A percentile compares a stretch with the other conserved stretches of the same genome.
Evolutionary conservation across 441 rosid species (phyloP).

Genomic region (Melastoma candidum): DNA sequence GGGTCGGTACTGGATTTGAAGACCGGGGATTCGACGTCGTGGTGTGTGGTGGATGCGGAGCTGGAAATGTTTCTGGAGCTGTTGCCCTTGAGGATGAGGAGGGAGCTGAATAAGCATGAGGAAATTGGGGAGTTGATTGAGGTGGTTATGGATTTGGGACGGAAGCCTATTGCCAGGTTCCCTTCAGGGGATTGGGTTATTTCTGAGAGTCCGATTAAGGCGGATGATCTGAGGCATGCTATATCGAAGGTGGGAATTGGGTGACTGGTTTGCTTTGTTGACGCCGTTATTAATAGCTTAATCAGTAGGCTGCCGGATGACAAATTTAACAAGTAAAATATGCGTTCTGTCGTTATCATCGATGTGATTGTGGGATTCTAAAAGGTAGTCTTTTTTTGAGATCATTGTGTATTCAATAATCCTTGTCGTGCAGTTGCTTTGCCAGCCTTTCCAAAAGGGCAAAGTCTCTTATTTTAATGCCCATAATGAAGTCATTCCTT

Average conservation of each 20-base stretch:
- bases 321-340: not conserved
- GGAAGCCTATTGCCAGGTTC: slow-evolving; percentile 83
- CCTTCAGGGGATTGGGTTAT: slow-evolving; percentile 95
- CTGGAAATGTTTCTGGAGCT: slow-evolving; percentile 61
- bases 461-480: too few relatives aligned
- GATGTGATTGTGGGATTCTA: not conserved
- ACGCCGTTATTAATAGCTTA: slow-evolving; percentile 4
- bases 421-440: too few relatives aligned
- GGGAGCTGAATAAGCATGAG: slow-evolving; percentile 38
- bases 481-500: too few relatives aligned
- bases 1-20: slow-evolving; percentile 27
- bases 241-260: slow-evolving; percentile 47
- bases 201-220: slow-evolving; percentile 50
- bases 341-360: too few relatives aligned
- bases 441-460: too few relatives aligned
- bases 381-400: not conserved
- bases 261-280: not conserved
- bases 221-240: slow-evolving; percentile 64
- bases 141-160: slow-evolving; percentile 87
- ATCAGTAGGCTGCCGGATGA: not conserved
- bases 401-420: too few relatives aligned
- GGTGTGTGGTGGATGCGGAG: slow-evolving; percentile 33
- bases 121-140: slow-evolving; percentile 66
- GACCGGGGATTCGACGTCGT: slow-evolving; percentile 23
- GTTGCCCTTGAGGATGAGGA: slow-evolving; percentile 56